Evolutionary conservation across 116 monocot genomes (phyloP), one percentile per base, ranked within the genome.

Genomic region (Zostera marina): DNA sequence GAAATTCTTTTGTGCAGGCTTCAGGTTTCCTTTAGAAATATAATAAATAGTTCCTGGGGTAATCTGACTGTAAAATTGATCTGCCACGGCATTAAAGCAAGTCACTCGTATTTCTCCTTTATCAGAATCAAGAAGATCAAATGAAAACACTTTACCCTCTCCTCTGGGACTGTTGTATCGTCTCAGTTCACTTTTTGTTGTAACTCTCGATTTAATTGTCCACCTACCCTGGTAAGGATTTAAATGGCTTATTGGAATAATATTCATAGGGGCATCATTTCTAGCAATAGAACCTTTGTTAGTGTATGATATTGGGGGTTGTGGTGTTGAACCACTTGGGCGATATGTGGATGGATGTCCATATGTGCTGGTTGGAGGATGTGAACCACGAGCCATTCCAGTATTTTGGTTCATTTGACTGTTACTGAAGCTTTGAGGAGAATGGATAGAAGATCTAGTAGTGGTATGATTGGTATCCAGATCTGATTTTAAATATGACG

Each of bases 1-100:
- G 32, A 76, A 76, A 58, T 56, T 71, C 52, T 72, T 70, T 32
- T 68, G 76, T 13, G 72, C 66, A 58, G 76, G 76, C 59, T 68
- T 71, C 41, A 76, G 41, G 63, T 60, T 68, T 19, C 72, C 76
- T 57, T 59, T 67, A 16, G 76, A 76, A 10, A 76, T 54, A 14
- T 64, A 64, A 39, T 76, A 76, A 44, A 76, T 67, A 53, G 64
- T 65, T 1, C 70, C 75, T 41, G 42, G 21, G 41, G 60, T 52
- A 42, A 72, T 53, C 61, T 60, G 59, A 23, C 66, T 66, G 54
- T 60, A 72, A 59, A 72, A 72, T 53, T 72, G 72, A 23, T 72
- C 72, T 43, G 72, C 72, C 38, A 72, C 72, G 4, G 39, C 19
- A 15, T 72, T 72, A 43, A 72, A 72, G 54, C 72, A 72, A 3